Base-by-base conservation (phyloP, 148 eudicot species). In the Rhododendron vialii region DNA sequence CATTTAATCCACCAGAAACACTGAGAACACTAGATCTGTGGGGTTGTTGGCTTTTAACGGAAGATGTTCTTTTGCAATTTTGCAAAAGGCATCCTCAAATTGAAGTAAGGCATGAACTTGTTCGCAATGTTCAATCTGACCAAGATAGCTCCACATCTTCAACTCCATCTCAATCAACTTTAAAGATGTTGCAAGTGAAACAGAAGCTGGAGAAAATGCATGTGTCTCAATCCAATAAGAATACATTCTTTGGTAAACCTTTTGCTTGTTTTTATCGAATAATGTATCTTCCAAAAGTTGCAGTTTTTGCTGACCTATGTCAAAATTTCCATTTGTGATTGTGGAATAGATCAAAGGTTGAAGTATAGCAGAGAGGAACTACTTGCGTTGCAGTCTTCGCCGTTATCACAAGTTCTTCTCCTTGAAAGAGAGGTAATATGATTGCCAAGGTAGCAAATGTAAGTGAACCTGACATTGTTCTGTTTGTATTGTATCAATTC, bases 31-130 rank as follows among this genome's bases (percentile, higher is more conserved):
- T 93, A 51, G 98, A 95, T 85, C 84, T 95, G 88, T 88, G 88
- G 57, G 98, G 93, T 36, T 95, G 98, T 87, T 97, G 98, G 99
- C 96, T 97, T 51, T 88, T 97, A 83, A 93, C 98, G 13, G 53
- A 85, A 87, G 94, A 94, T 67, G 91, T 83, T 88, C 86, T 97
- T 67, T 69, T 45, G 61, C 83, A 75, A 78, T 95, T 92, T 82
- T 85, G 89, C 86, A 78, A 86, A 53, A 92, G 88, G 47, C 87
- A 95, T 84, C 94, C 95, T 63, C 83, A 87, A 45, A 87, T 97
- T 50, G 90, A 88, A 88, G 91, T 95, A 80, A 91, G 83, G 85
- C 98, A 95, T 86, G 98, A 94, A 77, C 88, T 85, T 53, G 59
- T 91, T 36, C 51, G 30, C 41, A 1, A n/a, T 67, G 80, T 88